Conservation (phyloP, 2,329 filamentous ascomycete species). For the Amauroascus niger region DNA sequence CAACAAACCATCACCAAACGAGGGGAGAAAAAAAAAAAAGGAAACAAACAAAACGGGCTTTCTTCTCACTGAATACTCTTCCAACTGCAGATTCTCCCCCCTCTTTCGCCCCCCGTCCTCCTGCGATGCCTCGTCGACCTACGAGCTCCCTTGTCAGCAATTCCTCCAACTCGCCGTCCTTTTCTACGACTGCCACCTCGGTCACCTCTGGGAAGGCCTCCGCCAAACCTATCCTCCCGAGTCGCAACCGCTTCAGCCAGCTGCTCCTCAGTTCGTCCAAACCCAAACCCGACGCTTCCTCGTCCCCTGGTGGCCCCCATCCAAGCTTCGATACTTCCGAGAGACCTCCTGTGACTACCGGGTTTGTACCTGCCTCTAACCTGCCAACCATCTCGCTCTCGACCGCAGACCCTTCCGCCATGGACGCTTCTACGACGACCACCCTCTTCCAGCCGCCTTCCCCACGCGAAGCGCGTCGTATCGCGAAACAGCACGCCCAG, state of each 20-base stretch:
- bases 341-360: constrained; percentile 51
- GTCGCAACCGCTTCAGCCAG: constrained; percentile 67
- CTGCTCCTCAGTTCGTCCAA: constrained; percentile 77
- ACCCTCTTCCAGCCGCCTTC: constrained; percentile 80
- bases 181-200: not conserved
- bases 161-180: constrained; percentile 35
- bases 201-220: constrained; percentile 46
- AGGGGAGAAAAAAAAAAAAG: too few species aligned
- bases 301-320: constrained; percentile 49
- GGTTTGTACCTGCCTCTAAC: constrained; percentile 63
- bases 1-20: too few species aligned
- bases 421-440: constrained; percentile 59
- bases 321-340: constrained; percentile 33
- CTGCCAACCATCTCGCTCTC: constrained; percentile 88
- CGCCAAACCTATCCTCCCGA: constrained; percentile 41
- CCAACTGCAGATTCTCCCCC: too few species aligned
- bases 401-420: constrained; percentile 62
- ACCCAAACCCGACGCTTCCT: constrained; percentile 59
- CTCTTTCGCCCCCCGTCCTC: not conserved
- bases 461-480: constrained; percentile 65
- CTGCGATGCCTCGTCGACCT: constrained; percentile 54
- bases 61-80: too few species aligned
- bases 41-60: too few species aligned
- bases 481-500: constrained; percentile 73
- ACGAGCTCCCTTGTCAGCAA: constrained; percentile 50